These are phyloP conservation scores for Mortierella sp. DNA, from an alignment of 371 early-diverging fungal genomes.

Conservation along the genomic window DNA sequence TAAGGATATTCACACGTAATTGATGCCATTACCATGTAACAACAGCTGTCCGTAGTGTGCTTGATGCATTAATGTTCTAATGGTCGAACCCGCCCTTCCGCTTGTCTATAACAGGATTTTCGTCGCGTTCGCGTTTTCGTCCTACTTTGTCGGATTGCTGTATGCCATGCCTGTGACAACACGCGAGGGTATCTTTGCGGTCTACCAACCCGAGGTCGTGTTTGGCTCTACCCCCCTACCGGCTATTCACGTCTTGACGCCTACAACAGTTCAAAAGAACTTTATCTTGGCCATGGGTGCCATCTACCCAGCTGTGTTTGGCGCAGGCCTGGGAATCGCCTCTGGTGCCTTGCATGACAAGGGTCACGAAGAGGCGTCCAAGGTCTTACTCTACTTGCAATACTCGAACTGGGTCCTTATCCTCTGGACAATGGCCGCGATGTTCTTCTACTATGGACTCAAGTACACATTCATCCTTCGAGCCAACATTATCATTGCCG, in stretches of 20 bases:
- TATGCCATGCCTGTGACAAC: conserved; percentile 59
- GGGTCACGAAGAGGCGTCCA: conserved; percentile 17
- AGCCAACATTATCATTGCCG: conserved; percentile 57
- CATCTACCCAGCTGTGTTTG: conserved; percentile 45
- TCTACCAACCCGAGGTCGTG: conserved; percentile 48
- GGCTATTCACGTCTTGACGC: conserved; percentile 52
- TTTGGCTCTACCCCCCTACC: conserved; percentile 38
- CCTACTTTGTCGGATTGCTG: conserved; percentile 53
- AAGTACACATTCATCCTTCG: conserved; percentile 57
- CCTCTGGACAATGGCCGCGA: conserved; percentile 43
- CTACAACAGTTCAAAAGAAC: conserved; percentile 52
- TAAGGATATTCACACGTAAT: not conserved
- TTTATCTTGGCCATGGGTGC: conserved; percentile 34
- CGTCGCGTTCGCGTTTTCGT: conserved; percentile 42
- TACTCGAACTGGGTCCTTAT: conserved; percentile 57
- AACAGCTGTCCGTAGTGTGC: no score
- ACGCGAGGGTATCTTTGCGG: conserved; percentile 56
- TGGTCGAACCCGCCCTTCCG: no score
- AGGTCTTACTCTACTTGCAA: conserved; percentile 33
- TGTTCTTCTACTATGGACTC: conserved; percentile 57
- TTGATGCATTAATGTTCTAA: not conserved
- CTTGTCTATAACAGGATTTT: conserved; percentile 22
- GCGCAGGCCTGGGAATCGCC: conserved; percentile 37
- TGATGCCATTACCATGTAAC: no score
- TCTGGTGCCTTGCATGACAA: conserved; percentile 40